Base-by-base conservation (phyloP, 1,284 basidiomycete species). In the Xerocomus amazonicus region DNA sequence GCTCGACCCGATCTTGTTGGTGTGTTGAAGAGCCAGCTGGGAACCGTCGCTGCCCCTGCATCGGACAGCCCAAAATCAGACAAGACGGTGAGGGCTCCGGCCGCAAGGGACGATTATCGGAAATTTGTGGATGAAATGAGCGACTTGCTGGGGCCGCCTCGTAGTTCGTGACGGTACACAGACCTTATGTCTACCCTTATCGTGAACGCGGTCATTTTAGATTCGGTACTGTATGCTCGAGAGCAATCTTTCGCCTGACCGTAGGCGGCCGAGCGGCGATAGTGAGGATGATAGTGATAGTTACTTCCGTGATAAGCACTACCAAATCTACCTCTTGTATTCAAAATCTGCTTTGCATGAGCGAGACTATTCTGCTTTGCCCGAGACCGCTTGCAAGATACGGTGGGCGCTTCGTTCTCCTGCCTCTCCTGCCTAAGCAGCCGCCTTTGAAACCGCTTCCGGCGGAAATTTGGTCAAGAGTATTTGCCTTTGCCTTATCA, bases 61-160 rank as follows among this genome's bases (percentile, higher is more conserved):
- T 42, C 58, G 37, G 52, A 45, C 33, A 54, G 56, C 14, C 59
- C 56, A n/a, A 51, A 56, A 9, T 46, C 60, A 13, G 59, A 58
- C 10, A 70, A 69, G 52, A 55, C 55, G 19, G 55, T 46, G 13
- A 53, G 47, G 26, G n/a, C 54, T 9, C 26, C 53, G 3, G 38
- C 45, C 28, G 50, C 59, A 49, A 77, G 76, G 59, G 83, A 84
- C 55, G 87, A 89, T 59, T 90, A 90, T 61, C 80, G 79, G 45
- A 86, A 82, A 57, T 90, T 89, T 67, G 68, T 87, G 36, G 84
- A 84, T 50, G 87, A 86, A 57, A 81, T 90, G 77, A 76, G 76
- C 27, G 85, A 85, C 62, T 74, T 89, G 27, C 40, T 69, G n/a
- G 58, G 55, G 29, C 56, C 56, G 10, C 48, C 42, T 33, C 39